Evolutionary conservation across 352 stramenopile genomes (phyloP), one percentile per base, ranked within the genome.

Genomic region (Albugo laibachii): DNA sequence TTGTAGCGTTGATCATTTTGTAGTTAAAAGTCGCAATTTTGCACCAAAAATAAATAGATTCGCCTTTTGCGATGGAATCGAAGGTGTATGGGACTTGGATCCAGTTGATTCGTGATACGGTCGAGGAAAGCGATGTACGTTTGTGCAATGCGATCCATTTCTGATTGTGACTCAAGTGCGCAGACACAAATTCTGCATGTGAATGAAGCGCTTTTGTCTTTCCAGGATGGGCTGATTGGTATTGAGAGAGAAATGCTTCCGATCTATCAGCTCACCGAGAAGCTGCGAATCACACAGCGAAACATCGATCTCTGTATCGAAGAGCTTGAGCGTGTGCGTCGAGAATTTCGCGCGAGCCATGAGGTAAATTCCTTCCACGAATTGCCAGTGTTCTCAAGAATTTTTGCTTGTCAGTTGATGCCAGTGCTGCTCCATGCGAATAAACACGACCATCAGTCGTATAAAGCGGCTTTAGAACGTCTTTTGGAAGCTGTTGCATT

Each of bases 241-340:
- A 73, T 88, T 35, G 75, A 88, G 64, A 57, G 61, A 19, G 68
- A 88, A 58, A 88, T 84, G 75, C 57, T 82, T 49, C 72, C 75
- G 19, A 75, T 88, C 51, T 88, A 88, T 60, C 81, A 78, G 44
- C 70, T 88, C 56, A 88, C 76, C 0, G 72, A 84, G 53, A 69
- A 73, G 54, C 65, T 88, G 15, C 68, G 72, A 49, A 69, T 69
- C 51, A 85, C 72, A 14, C 76, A 89, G 51, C 77, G 78, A 56
- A 89, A 86, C 45, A 89, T 89, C 24, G 76, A 89, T 41, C 47
- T 82, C 10, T 84, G 73, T 38, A 74, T 89, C 16, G 62, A 68
- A 24, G 69, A 84, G 53, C 52, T 89, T 47, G 65, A 59, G 2
- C 59, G 62, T 40, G 72, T 88, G 46, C 70, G 84, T 47, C 61